Evolutionary conservation across 2,329 filamentous ascomycete genomes (phyloP).

Genomic region (Cladosporium sp.): DNA sequence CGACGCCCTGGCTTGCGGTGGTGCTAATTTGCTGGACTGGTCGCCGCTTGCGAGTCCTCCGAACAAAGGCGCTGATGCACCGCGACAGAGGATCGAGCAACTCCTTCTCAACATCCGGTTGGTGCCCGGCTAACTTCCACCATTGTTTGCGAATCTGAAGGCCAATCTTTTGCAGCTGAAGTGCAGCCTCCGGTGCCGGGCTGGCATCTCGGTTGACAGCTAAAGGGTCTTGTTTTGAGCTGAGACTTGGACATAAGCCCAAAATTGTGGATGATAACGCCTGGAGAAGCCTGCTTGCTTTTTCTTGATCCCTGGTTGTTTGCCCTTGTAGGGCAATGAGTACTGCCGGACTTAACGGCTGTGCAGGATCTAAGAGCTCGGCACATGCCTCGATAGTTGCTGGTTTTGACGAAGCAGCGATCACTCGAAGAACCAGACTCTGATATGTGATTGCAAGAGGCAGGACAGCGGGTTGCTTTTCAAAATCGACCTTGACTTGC

Average conservation of each 20-base stretch:
- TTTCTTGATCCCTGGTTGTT: slow-evolving; percentile 46
- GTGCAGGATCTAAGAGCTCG: slow-evolving; percentile 50
- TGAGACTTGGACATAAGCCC: slow-evolving; percentile 62
- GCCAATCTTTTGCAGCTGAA: slow-evolving; percentile 61
- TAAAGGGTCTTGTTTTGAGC: slow-evolving; percentile 55
- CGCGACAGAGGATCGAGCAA: slow-evolving; percentile 35
- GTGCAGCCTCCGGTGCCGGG: slow-evolving; percentile 52
- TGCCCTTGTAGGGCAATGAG: slow-evolving; percentile 50
- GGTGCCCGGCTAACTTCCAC: slow-evolving; percentile 60
- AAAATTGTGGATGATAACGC: slow-evolving; percentile 61
- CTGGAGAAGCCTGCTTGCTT: slow-evolving; percentile 62
- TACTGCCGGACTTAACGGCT: slow-evolving; percentile 53
- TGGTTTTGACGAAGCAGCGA: slow-evolving; percentile 57
- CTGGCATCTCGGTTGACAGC: slow-evolving; percentile 52
- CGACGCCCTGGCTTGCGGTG: background rate
- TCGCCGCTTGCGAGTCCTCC: slow-evolving; percentile 10
- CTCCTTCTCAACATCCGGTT: slow-evolving; percentile 58
- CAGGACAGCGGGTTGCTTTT: slow-evolving; percentile 29
- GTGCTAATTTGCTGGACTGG: background rate
- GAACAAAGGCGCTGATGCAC: slow-evolving; percentile 56
- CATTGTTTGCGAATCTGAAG: slow-evolving; percentile 58
- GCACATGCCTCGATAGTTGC: slow-evolving; percentile 54
- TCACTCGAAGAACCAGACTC: slow-evolving; percentile 58
- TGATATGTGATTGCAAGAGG: slow-evolving; percentile 62
- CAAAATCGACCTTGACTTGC: slow-evolving; percentile 49